phyloP scores from a whole-genome alignment of 805 yeast species.

The Kuraishia molischiana region DNA sequence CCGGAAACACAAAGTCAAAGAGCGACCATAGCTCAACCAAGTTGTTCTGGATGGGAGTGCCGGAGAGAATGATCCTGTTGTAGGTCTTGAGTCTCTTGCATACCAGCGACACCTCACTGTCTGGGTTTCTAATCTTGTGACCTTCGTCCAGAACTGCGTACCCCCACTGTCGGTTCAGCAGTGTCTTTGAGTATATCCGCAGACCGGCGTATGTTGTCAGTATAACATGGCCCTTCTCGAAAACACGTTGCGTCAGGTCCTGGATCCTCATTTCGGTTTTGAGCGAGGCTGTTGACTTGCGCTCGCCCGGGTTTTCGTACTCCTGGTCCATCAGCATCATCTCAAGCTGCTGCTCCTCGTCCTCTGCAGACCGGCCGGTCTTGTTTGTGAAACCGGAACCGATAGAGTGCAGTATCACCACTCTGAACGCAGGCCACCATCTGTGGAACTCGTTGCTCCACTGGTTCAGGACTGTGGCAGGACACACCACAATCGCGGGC shows the following conservation, averaged over 20 bases:
- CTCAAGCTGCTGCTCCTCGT: constrained; percentile 38
- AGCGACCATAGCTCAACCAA: constrained; percentile 88
- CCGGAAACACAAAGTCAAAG: constrained; percentile 93
- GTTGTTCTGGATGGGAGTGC: constrained; percentile 96
- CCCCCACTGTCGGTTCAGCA: constrained; percentile 75
- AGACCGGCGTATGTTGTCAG: constrained; percentile 77
- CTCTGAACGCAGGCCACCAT: constrained; percentile 97
- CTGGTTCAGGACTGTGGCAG: constrained; percentile 92
- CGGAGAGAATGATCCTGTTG: constrained; percentile 83
- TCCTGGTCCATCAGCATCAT: constrained; percentile 30
- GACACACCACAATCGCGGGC: constrained; percentile 85
- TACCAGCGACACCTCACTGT: constrained; percentile 74
- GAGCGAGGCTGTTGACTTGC: constrained; percentile 15
- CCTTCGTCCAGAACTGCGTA: constrained; percentile 93
- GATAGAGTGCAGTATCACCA: constrained; percentile 81
- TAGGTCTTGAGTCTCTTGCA: constrained; percentile 80
- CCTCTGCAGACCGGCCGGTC: constrained; percentile 23
- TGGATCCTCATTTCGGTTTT: constrained; percentile 19
- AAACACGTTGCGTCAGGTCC: constrained; percentile 45
- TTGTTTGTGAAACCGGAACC: constrained; percentile 69
- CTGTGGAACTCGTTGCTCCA: constrained; percentile 96
- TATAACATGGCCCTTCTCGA: constrained; percentile 67
- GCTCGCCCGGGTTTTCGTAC: constrained; percentile 17
- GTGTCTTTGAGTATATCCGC: constrained; percentile 29
- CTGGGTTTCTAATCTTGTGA: constrained; percentile 92